Evolutionary conservation across 2,329 filamentous ascomycete genomes (phyloP), one percentile per base, ranked within the genome.

Genomic region (Diaporthe longicolla): DNA sequence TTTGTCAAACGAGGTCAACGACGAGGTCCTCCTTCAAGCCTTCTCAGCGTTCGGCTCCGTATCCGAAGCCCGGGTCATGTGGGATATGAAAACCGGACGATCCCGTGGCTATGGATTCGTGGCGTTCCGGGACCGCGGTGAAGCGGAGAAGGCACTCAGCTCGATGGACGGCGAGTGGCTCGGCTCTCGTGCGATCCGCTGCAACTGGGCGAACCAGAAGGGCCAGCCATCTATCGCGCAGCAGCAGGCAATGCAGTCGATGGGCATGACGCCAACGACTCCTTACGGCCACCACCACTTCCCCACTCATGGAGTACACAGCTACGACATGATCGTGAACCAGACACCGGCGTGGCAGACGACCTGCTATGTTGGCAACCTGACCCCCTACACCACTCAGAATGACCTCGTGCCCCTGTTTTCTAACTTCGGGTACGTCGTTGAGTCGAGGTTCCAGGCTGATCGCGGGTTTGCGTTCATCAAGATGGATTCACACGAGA

Each of bases 141-240:
- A 99, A 81, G 97, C 97, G 37, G 97, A 99, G 84, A 98, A 98
- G 85, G 96, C 97, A 1, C 85, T 99, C 80, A 97, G 93, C 85
- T 95, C 95, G 76, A 99, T 99, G 97, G 97, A 99, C 81, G 97
- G 97, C 76, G 97, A 99, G 86, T 99, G 97, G 97, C 92, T 99
- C 69, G 97, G 97, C 71, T 98, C 97, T 79, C 94, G 97, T 77
- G 97, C 97, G 54, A 99, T 99, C 82, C 95, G 97, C 79, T 98
- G 96, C 90, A 99, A 99, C 88, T 99, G 97, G 97, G 97, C 97
- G 75, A 99, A 99, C 87, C 97, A 99, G 82, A 99, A 99, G 88
- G 97, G 97, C n/a, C 97, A 99, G 82, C 97, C 97, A 73, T 98
- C 97, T 2, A 98, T 98, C 84, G 95, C 95, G 65, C 96, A 99